A percentile compares a stretch with the other conserved stretches of the same genome.
Conservation (phyloP, 257 asterid genomes). For the Cynanchum wilfordii region DNA sequence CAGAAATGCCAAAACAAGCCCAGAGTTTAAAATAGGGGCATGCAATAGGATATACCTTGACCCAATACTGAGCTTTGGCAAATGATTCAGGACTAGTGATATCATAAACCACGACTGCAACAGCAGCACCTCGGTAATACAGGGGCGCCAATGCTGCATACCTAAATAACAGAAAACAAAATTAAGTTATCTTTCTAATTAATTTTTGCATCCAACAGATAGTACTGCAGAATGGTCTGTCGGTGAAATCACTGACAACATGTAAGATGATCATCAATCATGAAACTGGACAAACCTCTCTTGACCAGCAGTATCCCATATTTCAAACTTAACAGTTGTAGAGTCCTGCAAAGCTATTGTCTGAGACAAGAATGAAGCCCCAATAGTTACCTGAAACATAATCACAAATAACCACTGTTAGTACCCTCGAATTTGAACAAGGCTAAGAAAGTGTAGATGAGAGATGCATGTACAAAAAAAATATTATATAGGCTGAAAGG, state of each 20-base stretch:
- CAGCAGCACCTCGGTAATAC: conserved; percentile 92
- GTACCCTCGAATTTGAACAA: neutral
- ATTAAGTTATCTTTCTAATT: neutral
- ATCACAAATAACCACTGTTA: conserved; percentile 9
- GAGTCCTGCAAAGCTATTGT: conserved; percentile 95
- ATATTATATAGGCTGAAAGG: conserved; percentile 1
- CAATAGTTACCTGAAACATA: conserved; percentile 69
- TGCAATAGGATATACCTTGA: conserved; percentile 45
- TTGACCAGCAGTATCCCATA: conserved; percentile 99
- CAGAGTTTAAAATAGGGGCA: neutral
- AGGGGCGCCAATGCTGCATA: conserved; percentile 86
- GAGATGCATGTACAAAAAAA: neutral
- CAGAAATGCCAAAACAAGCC: too few species aligned
- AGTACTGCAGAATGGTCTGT: neutral
- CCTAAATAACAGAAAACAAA: conserved; percentile 29
- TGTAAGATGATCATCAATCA: neutral
- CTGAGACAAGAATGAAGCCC: conserved; percentile 95
- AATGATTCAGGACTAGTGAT: conserved; percentile 93
- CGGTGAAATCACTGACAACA: neutral
- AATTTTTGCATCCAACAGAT: neutral
- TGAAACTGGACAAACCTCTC: conserved; percentile 58
- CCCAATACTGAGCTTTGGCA: conserved; percentile 80
- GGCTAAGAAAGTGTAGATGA: neutral
- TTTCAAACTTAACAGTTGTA: conserved; percentile 92
- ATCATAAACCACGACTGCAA: conserved; percentile 80